phyloP scores from a whole-genome alignment of 305 asterid species.

The Solanum hybrid region DNA sequence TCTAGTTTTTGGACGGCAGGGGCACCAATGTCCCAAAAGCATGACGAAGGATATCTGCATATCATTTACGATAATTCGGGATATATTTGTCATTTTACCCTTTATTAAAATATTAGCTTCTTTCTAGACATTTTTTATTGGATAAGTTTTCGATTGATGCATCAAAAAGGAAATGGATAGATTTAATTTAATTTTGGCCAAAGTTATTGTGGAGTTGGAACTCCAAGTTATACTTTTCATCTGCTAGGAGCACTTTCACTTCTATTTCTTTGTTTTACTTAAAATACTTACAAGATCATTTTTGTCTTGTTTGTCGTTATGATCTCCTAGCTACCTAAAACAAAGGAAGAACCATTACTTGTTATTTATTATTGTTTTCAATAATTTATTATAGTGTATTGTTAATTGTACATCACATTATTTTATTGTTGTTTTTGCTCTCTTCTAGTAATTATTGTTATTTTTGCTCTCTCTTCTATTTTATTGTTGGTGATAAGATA shows the following conservation, averaged over 20 bases:
- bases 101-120: background rate
- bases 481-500: too few species aligned
- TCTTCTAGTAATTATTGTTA: background rate
- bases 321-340: background rate
- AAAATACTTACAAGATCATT: background rate
- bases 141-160: background rate
- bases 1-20: too few species aligned
- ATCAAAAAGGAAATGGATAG: background rate
- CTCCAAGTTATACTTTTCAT: fast-evolving
- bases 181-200: background rate
- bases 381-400: background rate
- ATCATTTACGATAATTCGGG: too few species aligned
- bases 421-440: too few species aligned
- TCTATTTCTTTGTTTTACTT: background rate
- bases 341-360: background rate
- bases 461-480: too few species aligned
- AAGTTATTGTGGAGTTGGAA: background rate
- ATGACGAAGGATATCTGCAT: too few species aligned
- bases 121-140: background rate
- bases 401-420: background rate
- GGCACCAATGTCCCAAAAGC: too few species aligned
- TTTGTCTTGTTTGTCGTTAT: background rate
- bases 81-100: too few species aligned
- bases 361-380: background rate
- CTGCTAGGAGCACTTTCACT: background rate